Percentiles rank a stretch among this genome's conserved stretches.
These are phyloP conservation scores for Boletus rubropictus DNA, from an alignment of 768 basidiomycete species.

Conservation along the genomic window DNA sequence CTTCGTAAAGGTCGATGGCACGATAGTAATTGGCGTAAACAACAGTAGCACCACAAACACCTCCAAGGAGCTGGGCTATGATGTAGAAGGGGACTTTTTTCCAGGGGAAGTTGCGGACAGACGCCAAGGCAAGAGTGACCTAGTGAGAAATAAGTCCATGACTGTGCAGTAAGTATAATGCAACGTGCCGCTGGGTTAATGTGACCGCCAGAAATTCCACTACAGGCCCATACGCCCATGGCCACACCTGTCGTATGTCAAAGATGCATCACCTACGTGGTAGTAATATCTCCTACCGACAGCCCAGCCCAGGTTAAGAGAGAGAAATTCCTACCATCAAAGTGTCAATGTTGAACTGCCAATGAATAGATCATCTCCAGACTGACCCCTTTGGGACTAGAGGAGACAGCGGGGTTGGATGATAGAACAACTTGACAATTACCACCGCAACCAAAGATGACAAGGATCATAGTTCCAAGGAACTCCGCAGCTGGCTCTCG, in stretches of 20 bases:
- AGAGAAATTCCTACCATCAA: slow-evolving; percentile 17
- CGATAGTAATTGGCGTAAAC: slow-evolving; percentile 63
- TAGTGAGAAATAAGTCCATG: slow-evolving; percentile 20
- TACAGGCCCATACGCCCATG: slow-evolving; percentile 63
- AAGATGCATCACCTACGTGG: background rate
- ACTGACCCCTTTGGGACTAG: slow-evolving; percentile 53
- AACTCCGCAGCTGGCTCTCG: slow-evolving; percentile 63
- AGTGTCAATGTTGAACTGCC: background rate
- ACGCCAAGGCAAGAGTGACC: slow-evolving; percentile 67
- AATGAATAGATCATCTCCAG: background rate
- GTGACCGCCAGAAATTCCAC: slow-evolving; percentile 68
- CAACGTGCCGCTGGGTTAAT: slow-evolving; percentile 61
- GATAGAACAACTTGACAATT: slow-evolving; percentile 55
- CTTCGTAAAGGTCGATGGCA: slow-evolving; percentile 64
- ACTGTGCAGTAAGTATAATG: background rate
- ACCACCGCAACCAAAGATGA: slow-evolving; percentile 55
- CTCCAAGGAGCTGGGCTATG: slow-evolving; percentile 58
- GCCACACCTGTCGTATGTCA: slow-evolving; percentile 38
- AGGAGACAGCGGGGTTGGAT: slow-evolving; percentile 37
- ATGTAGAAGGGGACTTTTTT: slow-evolving; percentile 71
- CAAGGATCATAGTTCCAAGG: slow-evolving; percentile 50
- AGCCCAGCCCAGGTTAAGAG: slow-evolving; percentile 29
- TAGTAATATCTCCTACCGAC: slow-evolving; percentile 19
- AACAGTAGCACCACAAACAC: slow-evolving; percentile 48
- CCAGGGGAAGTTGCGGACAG: slow-evolving; percentile 73